Evolutionary conservation across 768 basidiomycete genomes (phyloP), one percentile per base, ranked within the genome.

Genomic region (Russula vinacea): DNA sequence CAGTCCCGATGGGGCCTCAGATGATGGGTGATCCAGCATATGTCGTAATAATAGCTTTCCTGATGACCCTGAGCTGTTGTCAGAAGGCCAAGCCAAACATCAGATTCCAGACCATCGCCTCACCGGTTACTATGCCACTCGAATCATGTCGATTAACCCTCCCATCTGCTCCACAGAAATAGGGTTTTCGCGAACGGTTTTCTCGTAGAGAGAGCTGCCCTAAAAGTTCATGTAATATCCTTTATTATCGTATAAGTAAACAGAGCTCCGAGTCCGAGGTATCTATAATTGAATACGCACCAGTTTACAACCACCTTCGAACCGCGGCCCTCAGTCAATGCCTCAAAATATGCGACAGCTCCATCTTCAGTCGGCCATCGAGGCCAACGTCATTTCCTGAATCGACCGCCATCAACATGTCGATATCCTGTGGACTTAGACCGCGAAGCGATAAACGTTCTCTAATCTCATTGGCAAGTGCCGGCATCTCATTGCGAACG

Each of bases 161-260:
- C 90, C 88, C 74, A 99, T 77, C 69, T 90, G 86, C 13, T 72
- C 74, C 0, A 80, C 75, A 6, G 86, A 79, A 13, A 97, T 70
- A 0, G 85, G 79, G 59, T 88, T 88, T 9, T 84, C 78, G 42
- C 73, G 72, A 72, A 84, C 40, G 84, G 81, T 22, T 80, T 78
- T 52, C 82, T 47, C 83, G 81, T 35, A 80, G 79, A 1, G 87
- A 77, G 3, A 98, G 79, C 67, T 89, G 88, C 0, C 93, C 93
- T 2, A 95, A 76, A 0, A 97, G 79, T 65, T 95, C 92, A 64
- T 98, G 91, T 3, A 86, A 85, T 76, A 98, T 83, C 94, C 94
- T 96, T 67, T 68, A 33, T 42, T 54, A 42, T 52, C 22, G 33
- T 40, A 16, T 39, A 24, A 44, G 44, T 35, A 35, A 10, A 35